Conservation (phyloP, 2,329 filamentous ascomycete genomes). For the Hypoxylon sp. region DNA sequence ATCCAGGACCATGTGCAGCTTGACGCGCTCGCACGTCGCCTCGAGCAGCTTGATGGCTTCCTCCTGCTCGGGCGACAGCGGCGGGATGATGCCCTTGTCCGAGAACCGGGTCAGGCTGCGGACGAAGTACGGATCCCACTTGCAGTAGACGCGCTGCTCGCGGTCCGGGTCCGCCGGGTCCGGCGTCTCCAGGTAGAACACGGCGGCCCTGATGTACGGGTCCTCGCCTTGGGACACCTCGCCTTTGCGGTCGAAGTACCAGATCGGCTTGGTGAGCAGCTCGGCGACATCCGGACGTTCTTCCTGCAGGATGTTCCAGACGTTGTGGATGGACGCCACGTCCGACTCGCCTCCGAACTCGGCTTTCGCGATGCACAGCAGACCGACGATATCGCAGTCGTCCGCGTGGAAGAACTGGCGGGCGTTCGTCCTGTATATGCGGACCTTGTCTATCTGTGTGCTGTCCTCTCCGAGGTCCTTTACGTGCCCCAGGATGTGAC, state of each 20-base stretch:
- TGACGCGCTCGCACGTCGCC: slow-evolving; percentile 77
- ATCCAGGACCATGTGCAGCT: slow-evolving; percentile 87
- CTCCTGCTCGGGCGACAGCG: slow-evolving; percentile 75
- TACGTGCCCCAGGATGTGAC: slow-evolving; percentile 89
- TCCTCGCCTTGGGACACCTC: slow-evolving; percentile 81
- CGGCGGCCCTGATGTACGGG: slow-evolving; percentile 76
- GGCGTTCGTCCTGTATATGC: slow-evolving; percentile 91
- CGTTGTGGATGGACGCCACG: slow-evolving; percentile 80
- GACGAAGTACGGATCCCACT: slow-evolving; percentile 93
- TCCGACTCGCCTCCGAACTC: slow-evolving; percentile 87
- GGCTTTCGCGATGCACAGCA: slow-evolving; percentile 83
- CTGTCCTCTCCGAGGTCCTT: slow-evolving; percentile 89
- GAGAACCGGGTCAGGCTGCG: slow-evolving; percentile 81
- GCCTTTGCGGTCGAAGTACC: slow-evolving; percentile 94
- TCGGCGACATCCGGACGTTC: slow-evolving; percentile 84
- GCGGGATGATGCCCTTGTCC: slow-evolving; percentile 77
- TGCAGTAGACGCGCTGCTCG: slow-evolving; percentile 78
- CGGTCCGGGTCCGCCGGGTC: slow-evolving; percentile 58
- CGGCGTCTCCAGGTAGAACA: slow-evolving; percentile 80
- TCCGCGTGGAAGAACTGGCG: slow-evolving; percentile 89
- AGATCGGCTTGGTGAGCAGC: slow-evolving; percentile 79
- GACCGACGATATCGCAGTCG: slow-evolving; percentile 83
- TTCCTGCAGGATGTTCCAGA: slow-evolving; percentile 82
- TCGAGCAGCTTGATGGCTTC: slow-evolving; percentile 79
- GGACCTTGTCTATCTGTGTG: slow-evolving; percentile 84